phyloP scores from a whole-genome alignment of 225 moss, liverwort and hornwort species.

The Marchantia paleacea region DNA sequence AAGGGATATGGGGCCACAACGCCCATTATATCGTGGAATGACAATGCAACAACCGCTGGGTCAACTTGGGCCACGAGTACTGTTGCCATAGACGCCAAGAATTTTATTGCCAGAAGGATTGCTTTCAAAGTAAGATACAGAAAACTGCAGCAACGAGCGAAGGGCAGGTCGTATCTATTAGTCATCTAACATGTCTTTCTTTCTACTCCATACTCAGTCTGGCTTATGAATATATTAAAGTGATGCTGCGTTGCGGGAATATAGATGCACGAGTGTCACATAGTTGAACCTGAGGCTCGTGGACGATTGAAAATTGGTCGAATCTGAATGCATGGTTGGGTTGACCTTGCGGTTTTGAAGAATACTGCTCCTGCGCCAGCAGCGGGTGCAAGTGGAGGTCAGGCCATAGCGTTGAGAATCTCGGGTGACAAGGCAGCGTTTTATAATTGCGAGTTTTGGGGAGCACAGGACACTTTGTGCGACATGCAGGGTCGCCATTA shows the following conservation, averaged over 20 bases:
- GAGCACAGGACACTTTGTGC: slow-evolving; percentile 45
- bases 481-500: slow-evolving; percentile 43
- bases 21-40: slow-evolving; percentile 38
- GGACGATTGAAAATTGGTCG: background rate
- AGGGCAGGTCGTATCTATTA: too few species aligned
- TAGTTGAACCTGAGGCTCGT: too few species aligned
- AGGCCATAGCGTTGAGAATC: slow-evolving; percentile 38
- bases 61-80: slow-evolving; percentile 33
- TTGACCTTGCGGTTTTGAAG: slow-evolving; percentile 15
- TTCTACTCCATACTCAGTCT: too few species aligned
- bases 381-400: slow-evolving; percentile 22
- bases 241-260: too few species aligned
- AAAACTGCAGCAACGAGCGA: background rate
- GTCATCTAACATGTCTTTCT: too few species aligned
- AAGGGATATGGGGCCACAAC: slow-evolving; percentile 9
- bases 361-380: slow-evolving; percentile 38
- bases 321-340: background rate
- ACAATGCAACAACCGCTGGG: slow-evolving; percentile 28
- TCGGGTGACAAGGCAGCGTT: slow-evolving; percentile 44
- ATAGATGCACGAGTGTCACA: too few species aligned
- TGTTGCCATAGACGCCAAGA: slow-evolving; percentile 25
- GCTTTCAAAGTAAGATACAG: slow-evolving; percentile 29
- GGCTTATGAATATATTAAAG: too few species aligned
- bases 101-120: slow-evolving; percentile 33
- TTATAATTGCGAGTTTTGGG: slow-evolving; percentile 29